Evolutionary conservation across 306 rosid species (phyloP).

Genomic region (Rubus parviflorus): DNA sequence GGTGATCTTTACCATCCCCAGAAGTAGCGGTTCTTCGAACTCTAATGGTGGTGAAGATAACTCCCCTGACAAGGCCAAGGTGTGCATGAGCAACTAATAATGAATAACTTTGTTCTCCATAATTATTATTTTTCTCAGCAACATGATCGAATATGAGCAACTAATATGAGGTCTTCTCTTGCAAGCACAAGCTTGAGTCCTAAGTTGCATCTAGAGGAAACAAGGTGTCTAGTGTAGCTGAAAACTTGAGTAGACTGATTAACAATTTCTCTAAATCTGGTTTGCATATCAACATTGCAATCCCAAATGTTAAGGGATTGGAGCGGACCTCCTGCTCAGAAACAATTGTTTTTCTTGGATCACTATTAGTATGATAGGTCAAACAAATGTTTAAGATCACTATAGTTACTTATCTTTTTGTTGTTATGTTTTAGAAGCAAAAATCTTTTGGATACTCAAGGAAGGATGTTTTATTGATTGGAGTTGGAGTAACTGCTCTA

Average conservation of each 20-base stretch:
- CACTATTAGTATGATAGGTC: background rate
- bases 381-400: background rate
- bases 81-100: slow-evolving; percentile 33
- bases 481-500: slow-evolving; percentile 71
- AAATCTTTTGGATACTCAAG: slow-evolving; percentile 83
- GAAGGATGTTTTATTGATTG: slow-evolving; percentile 91
- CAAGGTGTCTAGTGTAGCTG: background rate
- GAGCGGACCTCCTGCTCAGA: background rate
- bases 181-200: background rate
- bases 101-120: slow-evolving; percentile 5
- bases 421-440: slow-evolving; percentile 40
- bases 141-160: background rate
- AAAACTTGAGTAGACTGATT: slow-evolving; percentile 18
- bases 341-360: background rate
- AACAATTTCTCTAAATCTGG: slow-evolving; percentile 6
- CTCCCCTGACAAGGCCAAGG: slow-evolving; percentile 57
- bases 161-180: no score
- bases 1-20: slow-evolving; percentile 32
- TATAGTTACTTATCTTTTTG: background rate
- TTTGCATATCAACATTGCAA: slow-evolving; percentile 7
- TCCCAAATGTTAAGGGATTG: background rate
- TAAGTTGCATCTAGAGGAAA: background rate
- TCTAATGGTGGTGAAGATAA: slow-evolving; percentile 45
- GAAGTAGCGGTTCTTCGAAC: slow-evolving; percentile 55
- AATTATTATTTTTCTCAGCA: background rate